phyloP scores from a whole-genome alignment of 2,329 filamentous ascomycete genomes.

The Conoideocrella luteorostrata region DNA sequence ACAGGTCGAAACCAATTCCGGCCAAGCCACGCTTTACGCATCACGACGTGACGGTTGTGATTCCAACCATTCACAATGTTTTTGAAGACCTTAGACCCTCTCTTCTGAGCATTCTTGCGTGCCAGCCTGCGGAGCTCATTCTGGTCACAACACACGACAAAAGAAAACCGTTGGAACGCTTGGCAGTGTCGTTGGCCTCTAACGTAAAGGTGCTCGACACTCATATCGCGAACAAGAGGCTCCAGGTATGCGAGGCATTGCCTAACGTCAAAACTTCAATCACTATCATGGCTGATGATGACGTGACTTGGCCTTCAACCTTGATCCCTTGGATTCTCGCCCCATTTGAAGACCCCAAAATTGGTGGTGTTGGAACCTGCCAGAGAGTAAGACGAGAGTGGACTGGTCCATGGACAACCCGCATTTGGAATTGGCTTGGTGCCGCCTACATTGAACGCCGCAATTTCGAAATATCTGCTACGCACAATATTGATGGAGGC shows the following conservation, averaged over 20 bases:
- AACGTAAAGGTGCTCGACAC: slow-evolving; percentile 71
- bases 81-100: slow-evolving; percentile 80
- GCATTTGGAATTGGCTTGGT: slow-evolving; percentile 82
- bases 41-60: slow-evolving; percentile 86
- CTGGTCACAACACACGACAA: slow-evolving; percentile 84
- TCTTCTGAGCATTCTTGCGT: slow-evolving; percentile 68
- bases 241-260: slow-evolving; percentile 87
- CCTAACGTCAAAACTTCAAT: slow-evolving; percentile 77
- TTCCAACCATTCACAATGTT: slow-evolving; percentile 84
- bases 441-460: slow-evolving; percentile 87
- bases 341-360: slow-evolving; percentile 76
- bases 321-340: slow-evolving; percentile 88
- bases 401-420: slow-evolving; percentile 50
- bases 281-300: slow-evolving; percentile 90
- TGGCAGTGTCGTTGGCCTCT: slow-evolving; percentile 56
- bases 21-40: slow-evolving; percentile 72
- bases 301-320: slow-evolving; percentile 85
- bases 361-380: slow-evolving; percentile 88
- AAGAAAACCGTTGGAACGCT: slow-evolving; percentile 57
- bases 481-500: slow-evolving; percentile 88
- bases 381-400: slow-evolving; percentile 73
- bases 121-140: slow-evolving; percentile 65
- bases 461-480: slow-evolving; percentile 95
- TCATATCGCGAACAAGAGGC: slow-evolving; percentile 86
- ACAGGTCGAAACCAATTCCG: slow-evolving; percentile 77